Evolutionary conservation across 2,329 filamentous ascomycete genomes (phyloP).

Genomic region (Pseudogymnoascus sp.): DNA sequence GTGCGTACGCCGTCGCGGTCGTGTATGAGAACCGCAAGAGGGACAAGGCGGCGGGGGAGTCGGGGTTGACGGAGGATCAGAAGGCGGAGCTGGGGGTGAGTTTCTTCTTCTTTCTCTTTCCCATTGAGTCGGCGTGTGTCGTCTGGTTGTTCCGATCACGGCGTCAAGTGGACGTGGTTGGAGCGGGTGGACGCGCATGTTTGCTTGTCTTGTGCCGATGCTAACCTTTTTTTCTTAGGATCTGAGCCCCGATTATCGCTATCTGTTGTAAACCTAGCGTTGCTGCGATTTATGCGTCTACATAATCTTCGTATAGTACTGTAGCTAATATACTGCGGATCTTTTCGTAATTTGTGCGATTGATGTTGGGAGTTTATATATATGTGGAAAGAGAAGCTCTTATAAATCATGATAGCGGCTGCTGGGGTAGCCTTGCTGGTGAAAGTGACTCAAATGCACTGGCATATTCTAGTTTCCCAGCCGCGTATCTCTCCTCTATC

Average conservation of each 20-base stretch:
- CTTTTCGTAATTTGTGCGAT: neutral
- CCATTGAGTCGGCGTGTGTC: neutral
- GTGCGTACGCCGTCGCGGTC: constrained; percentile 53
- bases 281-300: constrained; percentile 1
- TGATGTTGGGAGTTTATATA: neutral
- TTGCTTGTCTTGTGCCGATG: neutral
- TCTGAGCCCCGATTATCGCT: constrained; percentile 29
- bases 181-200: neutral
- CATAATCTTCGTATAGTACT: neutral
- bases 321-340: neutral
- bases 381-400: neutral
- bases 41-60: constrained; percentile 38
- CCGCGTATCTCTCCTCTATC: neutral
- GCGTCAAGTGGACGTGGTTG: neutral
- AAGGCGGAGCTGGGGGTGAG: constrained; percentile 43
- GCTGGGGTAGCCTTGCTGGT: neutral
- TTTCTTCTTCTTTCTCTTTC: constrained; percentile 5
- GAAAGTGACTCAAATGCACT: neutral
- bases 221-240: constrained; percentile 21
- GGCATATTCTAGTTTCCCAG: neutral
- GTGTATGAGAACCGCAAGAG: constrained; percentile 53
- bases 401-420: neutral
- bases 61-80: constrained; percentile 52
- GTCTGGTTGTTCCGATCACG: neutral
- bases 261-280: constrained; percentile 20